phyloP scores from a whole-genome alignment of 495 filamentous ascomycete species.

The Oidiodendron maius region DNA sequence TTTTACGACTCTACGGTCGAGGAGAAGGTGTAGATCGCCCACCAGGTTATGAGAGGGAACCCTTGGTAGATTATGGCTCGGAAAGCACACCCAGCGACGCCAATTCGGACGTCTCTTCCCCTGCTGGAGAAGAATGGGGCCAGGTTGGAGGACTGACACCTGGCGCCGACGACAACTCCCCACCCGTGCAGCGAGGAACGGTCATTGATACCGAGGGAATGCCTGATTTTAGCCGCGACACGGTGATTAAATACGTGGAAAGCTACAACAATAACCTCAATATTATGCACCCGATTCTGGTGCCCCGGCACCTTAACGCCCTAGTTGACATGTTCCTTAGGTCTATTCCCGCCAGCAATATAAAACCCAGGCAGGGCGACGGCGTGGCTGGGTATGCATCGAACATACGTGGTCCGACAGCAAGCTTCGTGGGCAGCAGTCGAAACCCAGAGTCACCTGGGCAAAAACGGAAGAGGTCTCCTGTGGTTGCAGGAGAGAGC shows the following conservation, averaged over 20 bases:
- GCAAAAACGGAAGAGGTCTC: constrained; percentile 56
- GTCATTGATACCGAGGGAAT: constrained; percentile 55
- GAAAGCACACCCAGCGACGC: constrained; percentile 25
- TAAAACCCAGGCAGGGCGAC: constrained; percentile 11
- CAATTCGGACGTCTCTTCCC: constrained; percentile 42
- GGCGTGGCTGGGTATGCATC: not conserved
- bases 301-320: constrained; percentile 38
- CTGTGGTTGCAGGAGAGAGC: constrained; percentile 27
- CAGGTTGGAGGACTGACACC: constrained; percentile 41
- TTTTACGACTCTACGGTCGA: constrained; percentile 70
- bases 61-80: constrained; percentile 22
- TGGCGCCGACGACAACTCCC: constrained; percentile 21
- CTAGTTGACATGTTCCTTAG: constrained; percentile 43
- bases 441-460: constrained; percentile 29
- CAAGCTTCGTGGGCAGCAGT: constrained; percentile 24
- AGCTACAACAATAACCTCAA: constrained; percentile 79
- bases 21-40: constrained; percentile 61
- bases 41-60: constrained; percentile 29
- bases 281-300: constrained; percentile 83
- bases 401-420: not conserved
- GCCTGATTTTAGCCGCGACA: constrained; percentile 57
- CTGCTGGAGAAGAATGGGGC: constrained; percentile 29
- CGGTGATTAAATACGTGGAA: constrained; percentile 55
- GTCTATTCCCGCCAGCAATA: constrained; percentile 10
- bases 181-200: constrained; percentile 22